Base-by-base conservation (phyloP, 108 stramenopile species). In the Parietichytrium sp. region DNA sequence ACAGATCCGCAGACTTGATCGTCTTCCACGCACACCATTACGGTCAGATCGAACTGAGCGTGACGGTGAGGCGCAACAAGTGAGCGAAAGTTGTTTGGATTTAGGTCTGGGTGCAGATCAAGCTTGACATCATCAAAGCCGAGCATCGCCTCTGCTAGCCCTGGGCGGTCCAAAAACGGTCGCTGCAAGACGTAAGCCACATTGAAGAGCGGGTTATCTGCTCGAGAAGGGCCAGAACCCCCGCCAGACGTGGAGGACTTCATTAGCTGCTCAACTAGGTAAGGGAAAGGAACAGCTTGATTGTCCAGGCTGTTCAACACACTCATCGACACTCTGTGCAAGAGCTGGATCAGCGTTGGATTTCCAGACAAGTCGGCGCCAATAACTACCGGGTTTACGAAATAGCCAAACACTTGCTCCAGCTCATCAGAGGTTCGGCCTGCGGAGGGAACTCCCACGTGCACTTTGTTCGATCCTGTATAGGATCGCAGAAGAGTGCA, bases 11-110 rank as follows among this genome's bases (percentile, higher is more conserved):
- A 33, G 16, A 72, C 23, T 12, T 20, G 61, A 1, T 25, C 61
- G 61, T 72, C 61, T 25, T 72, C 61, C n/a, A 72, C 38, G 3
- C 61, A 72, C 61, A 72, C 6, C 61, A 72, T 72, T n/a, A 72
- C 23, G 8, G 61, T 72, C 7, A 72, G 42, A n/a, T 72, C 61
- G 20, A 72, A 72, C 42, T 72, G 61, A 6, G 61, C 61, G 42
- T 72, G 61, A 6, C 33, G 12, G 20, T 72, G 61, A 33, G 61
- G 61, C 15, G 38, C 36, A 6, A 15, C 10, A 31, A 72, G 61
- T 2, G 61, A 72, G 15, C 45, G 38, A 72, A 72, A 72, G 61
- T 72, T 27, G n/a, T n/a, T n/a, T n/a, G n/a, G n/a, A n/a, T n/a
- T n/a, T n/a, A n/a, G n/a, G n/a, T n/a, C n/a, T n/a, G n/a, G n/a